phyloP scores from a whole-genome alignment of 2,329 filamentous ascomycete species.

The Pseudocercospora fuligena region DNA sequence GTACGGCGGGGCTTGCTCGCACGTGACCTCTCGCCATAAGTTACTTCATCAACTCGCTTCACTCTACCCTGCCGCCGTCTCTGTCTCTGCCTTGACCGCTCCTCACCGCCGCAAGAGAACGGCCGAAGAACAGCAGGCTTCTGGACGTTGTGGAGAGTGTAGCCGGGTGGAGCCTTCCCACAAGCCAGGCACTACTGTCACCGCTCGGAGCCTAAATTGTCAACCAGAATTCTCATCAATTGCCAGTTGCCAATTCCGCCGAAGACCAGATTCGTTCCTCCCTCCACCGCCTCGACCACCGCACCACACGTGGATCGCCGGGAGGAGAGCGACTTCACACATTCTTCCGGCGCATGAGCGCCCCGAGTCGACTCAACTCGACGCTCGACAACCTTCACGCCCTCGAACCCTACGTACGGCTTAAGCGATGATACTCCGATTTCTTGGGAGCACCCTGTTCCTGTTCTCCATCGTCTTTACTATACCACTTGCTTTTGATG shows the following conservation, averaged over 20 bases:
- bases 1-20: neutral
- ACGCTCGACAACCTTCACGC: constrained; percentile 8
- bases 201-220: constrained; percentile 8
- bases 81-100: neutral
- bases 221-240: neutral
- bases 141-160: constrained; percentile 3
- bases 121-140: neutral
- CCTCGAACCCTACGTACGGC: constrained; percentile 18
- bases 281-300: neutral
- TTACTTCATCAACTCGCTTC: neutral
- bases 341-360: constrained; percentile 27
- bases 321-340: neutral
- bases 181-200: constrained; percentile 10
- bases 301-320: constrained; percentile 12
- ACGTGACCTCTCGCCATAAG: constrained; percentile 3
- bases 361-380: constrained; percentile 13
- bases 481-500: constrained; percentile 96
- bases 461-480: constrained; percentile 91
- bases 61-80: neutral
- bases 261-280: neutral
- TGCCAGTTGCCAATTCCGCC: neutral
- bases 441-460: constrained; percentile 64
- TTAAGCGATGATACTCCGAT: constrained; percentile 49
- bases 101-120: neutral
- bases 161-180: constrained; percentile 4